Evolutionary conservation across 176 grass and related monocot species (phyloP), one percentile per base, ranked within the genome.

Genomic region (Aegilops longissima): DNA sequence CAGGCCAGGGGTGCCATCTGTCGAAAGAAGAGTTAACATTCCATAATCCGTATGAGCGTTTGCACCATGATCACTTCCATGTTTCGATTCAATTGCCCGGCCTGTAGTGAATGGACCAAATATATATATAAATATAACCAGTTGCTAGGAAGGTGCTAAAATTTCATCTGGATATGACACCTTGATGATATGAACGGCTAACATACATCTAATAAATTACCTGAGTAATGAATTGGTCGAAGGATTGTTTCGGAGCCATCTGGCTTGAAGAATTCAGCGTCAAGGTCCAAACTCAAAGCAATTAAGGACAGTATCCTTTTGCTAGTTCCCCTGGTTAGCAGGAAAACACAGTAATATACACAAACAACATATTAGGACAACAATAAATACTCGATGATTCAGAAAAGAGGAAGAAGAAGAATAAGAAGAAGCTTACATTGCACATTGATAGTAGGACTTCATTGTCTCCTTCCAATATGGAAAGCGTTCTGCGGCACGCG

Each of bases 21-120:
- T 89, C 70, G 61, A 79, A 21, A 98, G 77, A 84, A 98, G 90
- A 10, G 90, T 90, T 38, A 98, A 68, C 27, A 91, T 78, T 83
- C 92, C 96, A 89, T 87, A 95, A 47, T 98, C 96, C 34, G 96
- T 92, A 73, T 98, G 93, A 76, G 96, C 84, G 9, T 86, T 81
- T 67, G 90, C 91, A 88, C 96, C 96, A 84, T 78, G 92, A 65
- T 79, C 49, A 6, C 49, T 92, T 80, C 93, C 93, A 36, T 61
- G 78, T 67, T 95, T 84, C 63, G 77, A 89, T 72, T 80, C 64
- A 13, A 70, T 47, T 45, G 84, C 76, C 80, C 89, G 79, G 79
- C 70, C 92, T 98, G 40, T 24, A 64, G 79, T 51, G 25, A 47
- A 71, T 9, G 10, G 14, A 6, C 16, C 49, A 18, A 6, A 25